A percentile compares a stretch with the other conserved stretches of the same genome.
Conservation (phyloP, 1,284 basidiomycete species). For the Melampsora allii-populina region DNA sequence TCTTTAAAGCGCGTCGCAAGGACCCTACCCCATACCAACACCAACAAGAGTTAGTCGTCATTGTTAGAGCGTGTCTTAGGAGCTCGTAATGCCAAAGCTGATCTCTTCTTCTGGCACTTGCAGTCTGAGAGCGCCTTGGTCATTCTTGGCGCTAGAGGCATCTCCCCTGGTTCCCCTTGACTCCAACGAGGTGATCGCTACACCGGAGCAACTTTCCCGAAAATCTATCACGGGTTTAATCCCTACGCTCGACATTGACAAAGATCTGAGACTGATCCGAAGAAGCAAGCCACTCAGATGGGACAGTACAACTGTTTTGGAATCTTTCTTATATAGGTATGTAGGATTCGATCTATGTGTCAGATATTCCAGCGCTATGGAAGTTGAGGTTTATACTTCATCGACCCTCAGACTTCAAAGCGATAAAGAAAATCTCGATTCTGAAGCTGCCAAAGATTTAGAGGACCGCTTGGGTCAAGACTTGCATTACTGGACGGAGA, state of each 20-base stretch:
- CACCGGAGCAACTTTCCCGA: conserved; percentile 13
- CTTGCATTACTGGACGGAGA: conserved; percentile 11
- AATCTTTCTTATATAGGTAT: conserved; percentile 38
- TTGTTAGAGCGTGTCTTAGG: not conserved
- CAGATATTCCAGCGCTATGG: too few species aligned
- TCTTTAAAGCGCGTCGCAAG: conserved; percentile 6
- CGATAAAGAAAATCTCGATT: conserved; percentile 30
- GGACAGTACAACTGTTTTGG: conserved; percentile 27
- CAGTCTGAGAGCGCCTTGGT: not conserved
- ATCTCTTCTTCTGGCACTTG: not conserved
- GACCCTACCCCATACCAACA: not conserved
- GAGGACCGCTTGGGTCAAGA: conserved; percentile 16
- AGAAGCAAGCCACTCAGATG: conserved; percentile 26
- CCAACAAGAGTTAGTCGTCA: not conserved
- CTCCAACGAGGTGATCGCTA: conserved; percentile 13
- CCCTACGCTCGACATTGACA: conserved; percentile 13
- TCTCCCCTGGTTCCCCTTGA: not conserved
- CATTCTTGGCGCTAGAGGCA: conserved; percentile 25
- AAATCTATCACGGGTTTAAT: conserved; percentile 14
- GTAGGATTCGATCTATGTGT: not conserved
- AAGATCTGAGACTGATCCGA: conserved; percentile 30
- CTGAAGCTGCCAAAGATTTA: conserved; percentile 12
- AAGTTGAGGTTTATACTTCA: not conserved
- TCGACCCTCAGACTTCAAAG: conserved; percentile 6
- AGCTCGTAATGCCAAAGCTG: not conserved